Conservation (phyloP, 768 basidiomycete species). For the Tylopilus intermedius region DNA sequence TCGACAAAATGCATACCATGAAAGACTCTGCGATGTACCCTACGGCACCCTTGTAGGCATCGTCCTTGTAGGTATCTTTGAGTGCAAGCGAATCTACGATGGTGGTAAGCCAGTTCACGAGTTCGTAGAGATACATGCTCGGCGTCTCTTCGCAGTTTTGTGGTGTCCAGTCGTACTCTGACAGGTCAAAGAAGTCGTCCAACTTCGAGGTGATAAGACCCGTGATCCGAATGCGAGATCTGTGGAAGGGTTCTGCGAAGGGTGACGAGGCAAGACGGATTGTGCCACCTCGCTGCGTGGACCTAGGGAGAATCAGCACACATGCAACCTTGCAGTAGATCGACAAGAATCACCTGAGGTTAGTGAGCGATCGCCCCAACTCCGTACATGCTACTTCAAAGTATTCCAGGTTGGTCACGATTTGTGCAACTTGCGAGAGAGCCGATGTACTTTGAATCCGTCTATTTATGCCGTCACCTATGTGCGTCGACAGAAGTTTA, state of each 20-base stretch:
- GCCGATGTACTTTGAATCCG: constrained; percentile 73
- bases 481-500: constrained; percentile 66
- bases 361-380: constrained; percentile 78
- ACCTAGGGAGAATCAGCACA: constrained; percentile 40
- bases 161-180: constrained; percentile 94
- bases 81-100: constrained; percentile 88
- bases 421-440: constrained; percentile 87
- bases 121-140: constrained; percentile 91
- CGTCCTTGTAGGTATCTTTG: constrained; percentile 80
- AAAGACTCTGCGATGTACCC: constrained; percentile 82
- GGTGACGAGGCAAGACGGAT: constrained; percentile 64
- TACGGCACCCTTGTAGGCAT: constrained; percentile 86
- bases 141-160: constrained; percentile 64
- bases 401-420: constrained; percentile 88
- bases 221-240: constrained; percentile 72
- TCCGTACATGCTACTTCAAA: constrained; percentile 82
- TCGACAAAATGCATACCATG: constrained; percentile 56
- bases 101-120: constrained; percentile 94
- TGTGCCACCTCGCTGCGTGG: constrained; percentile 77
- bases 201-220: constrained; percentile 85
- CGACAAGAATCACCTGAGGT: constrained; percentile 55
- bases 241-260: constrained; percentile 64
- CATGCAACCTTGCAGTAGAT: not conserved
- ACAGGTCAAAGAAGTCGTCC: constrained; percentile 91
- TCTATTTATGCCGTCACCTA: constrained; percentile 70